Percentiles rank a stretch among this genome's conserved stretches.
Evolutionary conservation across 2,329 filamentous ascomycete species (phyloP).

Genomic region (Ascochyta lentis): DNA sequence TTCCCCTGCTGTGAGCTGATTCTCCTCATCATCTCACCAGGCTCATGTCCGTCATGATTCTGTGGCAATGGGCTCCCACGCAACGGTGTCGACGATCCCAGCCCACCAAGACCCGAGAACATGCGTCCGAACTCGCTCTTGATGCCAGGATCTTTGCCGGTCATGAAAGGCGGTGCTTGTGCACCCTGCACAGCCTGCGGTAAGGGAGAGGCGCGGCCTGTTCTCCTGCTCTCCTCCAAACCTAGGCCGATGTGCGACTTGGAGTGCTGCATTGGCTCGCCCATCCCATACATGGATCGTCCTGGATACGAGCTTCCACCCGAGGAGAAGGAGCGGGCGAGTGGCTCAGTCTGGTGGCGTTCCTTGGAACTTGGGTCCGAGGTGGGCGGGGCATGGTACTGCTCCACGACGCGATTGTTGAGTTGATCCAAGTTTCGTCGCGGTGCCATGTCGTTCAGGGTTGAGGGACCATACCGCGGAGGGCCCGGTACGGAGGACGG

Average conservation of each 20-base stretch:
- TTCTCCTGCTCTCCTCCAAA: constrained; percentile 77
- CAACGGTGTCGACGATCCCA: constrained; percentile 64
- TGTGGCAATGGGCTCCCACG: constrained; percentile 57
- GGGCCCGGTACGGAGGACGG: constrained; percentile 31
- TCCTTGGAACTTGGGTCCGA: constrained; percentile 47
- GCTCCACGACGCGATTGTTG: constrained; percentile 44
- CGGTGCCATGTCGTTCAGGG: constrained; percentile 41
- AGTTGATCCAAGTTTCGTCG: constrained; percentile 43
- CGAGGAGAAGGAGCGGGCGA: constrained; percentile 45
- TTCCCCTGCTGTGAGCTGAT: constrained; percentile 48
- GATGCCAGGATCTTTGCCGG: constrained; percentile 83
- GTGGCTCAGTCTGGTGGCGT: constrained; percentile 42
- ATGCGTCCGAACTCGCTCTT: constrained; percentile 95
- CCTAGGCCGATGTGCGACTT: constrained; percentile 75
- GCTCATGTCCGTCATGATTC: constrained; percentile 39
- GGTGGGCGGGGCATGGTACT: constrained; percentile 49
- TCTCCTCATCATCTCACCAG: constrained; percentile 41
- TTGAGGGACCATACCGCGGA: constrained; percentile 31
- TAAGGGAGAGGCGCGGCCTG: constrained; percentile 83
- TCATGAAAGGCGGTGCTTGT: constrained; percentile 79
- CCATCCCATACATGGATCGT: constrained; percentile 49
- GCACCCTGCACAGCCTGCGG: constrained; percentile 94
- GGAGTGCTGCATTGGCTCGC: constrained; percentile 65
- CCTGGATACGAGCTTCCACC: constrained; percentile 33
- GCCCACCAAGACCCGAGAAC: constrained; percentile 87